A percentile compares a stretch with the other conserved stretches of the same genome.
phyloP scores from a whole-genome alignment of 352 stramenopile species.

The Aphanomyces invadans region DNA sequence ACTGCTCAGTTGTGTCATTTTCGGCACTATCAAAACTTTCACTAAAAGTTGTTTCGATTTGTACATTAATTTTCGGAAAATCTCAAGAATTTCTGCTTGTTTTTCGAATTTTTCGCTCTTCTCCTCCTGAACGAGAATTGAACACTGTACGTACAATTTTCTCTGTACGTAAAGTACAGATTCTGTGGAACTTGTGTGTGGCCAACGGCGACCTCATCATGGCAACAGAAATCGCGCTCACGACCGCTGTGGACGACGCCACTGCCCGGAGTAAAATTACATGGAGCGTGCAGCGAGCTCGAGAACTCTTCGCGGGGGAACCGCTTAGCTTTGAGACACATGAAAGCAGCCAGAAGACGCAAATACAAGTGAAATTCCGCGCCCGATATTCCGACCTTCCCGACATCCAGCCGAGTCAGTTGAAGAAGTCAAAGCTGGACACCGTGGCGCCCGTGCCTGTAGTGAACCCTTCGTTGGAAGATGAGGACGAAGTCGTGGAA shows the following conservation, averaged over 20 bases:
- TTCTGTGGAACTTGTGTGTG: slow-evolving; percentile 1
- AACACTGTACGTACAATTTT: not conserved
- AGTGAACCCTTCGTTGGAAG: not conserved
- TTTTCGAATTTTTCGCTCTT: too few relatives aligned
- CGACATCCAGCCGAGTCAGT: slow-evolving; percentile 21
- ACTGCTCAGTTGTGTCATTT: too few relatives aligned
- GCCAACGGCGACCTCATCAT: not conserved
- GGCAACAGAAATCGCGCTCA: slow-evolving; percentile 14
- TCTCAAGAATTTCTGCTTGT: too few relatives aligned
- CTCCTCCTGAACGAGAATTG: too few relatives aligned
- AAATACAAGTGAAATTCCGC: slow-evolving; percentile 25
- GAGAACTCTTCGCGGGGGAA: slow-evolving; percentile 19
- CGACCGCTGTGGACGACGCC: slow-evolving; percentile 1
- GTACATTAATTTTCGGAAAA: too few relatives aligned
- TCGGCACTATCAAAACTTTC: too few relatives aligned
- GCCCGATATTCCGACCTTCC: slow-evolving; percentile 21
- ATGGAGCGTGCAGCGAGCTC: slow-evolving; percentile 17
- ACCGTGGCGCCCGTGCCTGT: not conserved
- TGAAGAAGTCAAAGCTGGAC: slow-evolving; percentile 21
- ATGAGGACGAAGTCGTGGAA: not conserved
- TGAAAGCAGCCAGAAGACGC: slow-evolving; percentile 18
- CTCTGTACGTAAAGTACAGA: slow-evolving; percentile 10
- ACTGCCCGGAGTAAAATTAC: not conserved
- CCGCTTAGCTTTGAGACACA: slow-evolving; percentile 7
- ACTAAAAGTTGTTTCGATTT: too few relatives aligned